Percentiles rank a stretch among this genome's conserved stretches.
phyloP scores from a whole-genome alignment of 2,329 filamentous ascomycete species.

The Aspergillus sp. region DNA sequence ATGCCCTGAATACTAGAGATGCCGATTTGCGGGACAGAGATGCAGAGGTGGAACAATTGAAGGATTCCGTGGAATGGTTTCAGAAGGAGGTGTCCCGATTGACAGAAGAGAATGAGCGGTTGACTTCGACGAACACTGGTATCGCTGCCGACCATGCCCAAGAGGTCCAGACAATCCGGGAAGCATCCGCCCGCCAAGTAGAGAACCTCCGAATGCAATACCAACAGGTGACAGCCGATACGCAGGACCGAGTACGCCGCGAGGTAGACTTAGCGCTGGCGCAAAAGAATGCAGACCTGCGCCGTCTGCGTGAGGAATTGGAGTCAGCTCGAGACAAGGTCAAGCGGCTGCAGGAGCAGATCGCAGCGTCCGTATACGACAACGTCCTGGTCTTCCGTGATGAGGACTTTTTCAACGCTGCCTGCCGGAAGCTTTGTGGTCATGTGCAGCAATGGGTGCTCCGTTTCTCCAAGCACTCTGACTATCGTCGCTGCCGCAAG shows the following conservation, averaged over 20 bases:
- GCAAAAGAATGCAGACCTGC: slow-evolving; percentile 77
- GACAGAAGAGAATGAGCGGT: slow-evolving; percentile 70
- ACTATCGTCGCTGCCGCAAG: slow-evolving; percentile 76
- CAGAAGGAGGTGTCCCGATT: slow-evolving; percentile 74
- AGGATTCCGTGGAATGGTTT: slow-evolving; percentile 67
- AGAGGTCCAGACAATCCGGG: slow-evolving; percentile 56
- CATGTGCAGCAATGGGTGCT: slow-evolving; percentile 97
- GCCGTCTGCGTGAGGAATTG: slow-evolving; percentile 67
- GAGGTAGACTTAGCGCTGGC: slow-evolving; percentile 59
- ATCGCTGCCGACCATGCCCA: slow-evolving; percentile 68
- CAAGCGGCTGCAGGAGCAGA: slow-evolving; percentile 51
- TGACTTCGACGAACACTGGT: slow-evolving; percentile 68
- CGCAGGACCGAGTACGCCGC: slow-evolving; percentile 54
- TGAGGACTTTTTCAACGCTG: slow-evolving; percentile 90
- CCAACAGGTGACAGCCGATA: slow-evolving; percentile 51
- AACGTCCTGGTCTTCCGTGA: slow-evolving; percentile 73
- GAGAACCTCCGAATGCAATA: slow-evolving; percentile 59
- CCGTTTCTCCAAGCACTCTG: slow-evolving; percentile 95
- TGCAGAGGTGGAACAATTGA: slow-evolving; percentile 74
- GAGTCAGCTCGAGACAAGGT: slow-evolving; percentile 59
- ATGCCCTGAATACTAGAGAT: slow-evolving; percentile 56
- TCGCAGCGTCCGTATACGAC: slow-evolving; percentile 52
- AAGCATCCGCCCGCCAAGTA: slow-evolving; percentile 59
- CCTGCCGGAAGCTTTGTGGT: slow-evolving; percentile 89
- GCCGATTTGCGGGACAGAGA: slow-evolving; percentile 71